These are phyloP conservation scores for Aplosporella prunicola DNA, from an alignment of 2,329 filamentous ascomycete species.

Conservation along the genomic window DNA sequence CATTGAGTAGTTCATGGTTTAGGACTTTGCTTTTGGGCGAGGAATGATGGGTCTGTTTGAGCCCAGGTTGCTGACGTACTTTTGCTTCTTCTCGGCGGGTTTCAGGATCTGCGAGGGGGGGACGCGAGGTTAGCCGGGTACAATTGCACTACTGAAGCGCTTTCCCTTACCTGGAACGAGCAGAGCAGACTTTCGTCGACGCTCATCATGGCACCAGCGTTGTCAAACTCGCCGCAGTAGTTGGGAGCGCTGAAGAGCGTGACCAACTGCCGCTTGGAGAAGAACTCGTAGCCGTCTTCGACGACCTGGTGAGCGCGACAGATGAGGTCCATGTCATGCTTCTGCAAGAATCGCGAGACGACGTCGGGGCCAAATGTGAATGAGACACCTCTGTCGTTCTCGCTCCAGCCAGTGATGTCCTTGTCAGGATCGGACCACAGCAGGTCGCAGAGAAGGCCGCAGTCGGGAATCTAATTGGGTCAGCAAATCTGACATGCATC, in stretches of 20 bases:
- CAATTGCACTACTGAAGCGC: not conserved
- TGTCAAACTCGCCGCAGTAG: slow-evolving; percentile 99
- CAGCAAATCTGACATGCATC: slow-evolving; percentile 23
- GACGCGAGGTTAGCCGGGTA: slow-evolving; percentile 15
- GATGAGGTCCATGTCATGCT: slow-evolving; percentile 99
- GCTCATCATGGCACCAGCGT: slow-evolving; percentile 99
- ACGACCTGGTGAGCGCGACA: slow-evolving; percentile 98
- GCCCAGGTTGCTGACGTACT: slow-evolving; percentile 73
- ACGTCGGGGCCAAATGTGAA: slow-evolving; percentile 98
- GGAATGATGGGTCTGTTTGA: slow-evolving; percentile 62
- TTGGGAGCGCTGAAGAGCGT: slow-evolving; percentile 97
- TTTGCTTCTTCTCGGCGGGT: slow-evolving; percentile 99
- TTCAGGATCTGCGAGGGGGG: slow-evolving; percentile 70
- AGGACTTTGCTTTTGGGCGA: slow-evolving; percentile 55
- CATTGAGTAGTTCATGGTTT: slow-evolving; percentile 19
- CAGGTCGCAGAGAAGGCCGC: slow-evolving; percentile 91
- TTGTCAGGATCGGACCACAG: slow-evolving; percentile 99
- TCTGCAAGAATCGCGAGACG: slow-evolving; percentile 92
- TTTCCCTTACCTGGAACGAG: slow-evolving; percentile 77
- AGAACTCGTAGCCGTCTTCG: slow-evolving; percentile 99
- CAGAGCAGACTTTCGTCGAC: slow-evolving; percentile 97
- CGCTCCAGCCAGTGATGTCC: slow-evolving; percentile 98
- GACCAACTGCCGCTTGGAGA: slow-evolving; percentile 94
- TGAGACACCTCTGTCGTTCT: slow-evolving; percentile 96
- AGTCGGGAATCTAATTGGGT: slow-evolving; percentile 80